These are phyloP conservation scores for Neocucurbitaria cava DNA, from an alignment of 2,329 filamentous ascomycete species.

Conservation along the genomic window DNA sequence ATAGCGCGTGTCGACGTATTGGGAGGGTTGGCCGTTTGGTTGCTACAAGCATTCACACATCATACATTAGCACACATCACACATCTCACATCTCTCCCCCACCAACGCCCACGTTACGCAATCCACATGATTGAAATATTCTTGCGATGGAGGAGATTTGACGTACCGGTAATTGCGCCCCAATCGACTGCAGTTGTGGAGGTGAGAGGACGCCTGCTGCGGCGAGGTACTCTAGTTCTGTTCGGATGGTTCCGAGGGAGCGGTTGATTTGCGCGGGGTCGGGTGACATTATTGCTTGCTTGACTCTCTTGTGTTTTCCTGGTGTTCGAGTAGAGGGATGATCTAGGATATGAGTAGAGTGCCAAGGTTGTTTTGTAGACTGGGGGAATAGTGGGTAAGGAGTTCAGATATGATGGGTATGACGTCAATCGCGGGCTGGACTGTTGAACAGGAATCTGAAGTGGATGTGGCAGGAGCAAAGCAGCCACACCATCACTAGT, in stretches of 20 bases:
- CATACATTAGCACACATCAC: too few relatives aligned
- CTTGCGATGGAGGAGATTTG: background rate
- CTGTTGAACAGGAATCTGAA: background rate
- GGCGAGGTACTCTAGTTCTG: conserved; percentile 25
- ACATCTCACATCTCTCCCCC: background rate
- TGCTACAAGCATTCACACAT: too few relatives aligned
- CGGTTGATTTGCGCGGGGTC: conserved; percentile 25
- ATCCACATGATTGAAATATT: too few relatives aligned
- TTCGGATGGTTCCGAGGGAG: conserved; percentile 20
- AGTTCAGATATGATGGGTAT: background rate
- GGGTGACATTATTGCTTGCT: conserved; percentile 9
- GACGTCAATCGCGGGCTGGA: background rate
- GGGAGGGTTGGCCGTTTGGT: conserved; percentile 22
- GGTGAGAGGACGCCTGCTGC: conserved; percentile 19
- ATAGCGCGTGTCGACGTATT: conserved; percentile 23
- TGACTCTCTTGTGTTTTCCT: too few relatives aligned
- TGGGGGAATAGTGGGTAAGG: background rate
- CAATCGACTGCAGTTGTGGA: conserved; percentile 25
- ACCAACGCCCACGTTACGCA: too few relatives aligned
- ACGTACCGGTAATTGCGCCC: conserved; percentile 25
- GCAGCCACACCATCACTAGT: too few relatives aligned
- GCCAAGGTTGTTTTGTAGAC: conserved; percentile 3
- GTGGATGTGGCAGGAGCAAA: too few relatives aligned
- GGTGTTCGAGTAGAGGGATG: too few relatives aligned
- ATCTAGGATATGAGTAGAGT: background rate